phyloP scores from a whole-genome alignment of 306 rosid species.

The Castanopsis chinensis region DNA sequence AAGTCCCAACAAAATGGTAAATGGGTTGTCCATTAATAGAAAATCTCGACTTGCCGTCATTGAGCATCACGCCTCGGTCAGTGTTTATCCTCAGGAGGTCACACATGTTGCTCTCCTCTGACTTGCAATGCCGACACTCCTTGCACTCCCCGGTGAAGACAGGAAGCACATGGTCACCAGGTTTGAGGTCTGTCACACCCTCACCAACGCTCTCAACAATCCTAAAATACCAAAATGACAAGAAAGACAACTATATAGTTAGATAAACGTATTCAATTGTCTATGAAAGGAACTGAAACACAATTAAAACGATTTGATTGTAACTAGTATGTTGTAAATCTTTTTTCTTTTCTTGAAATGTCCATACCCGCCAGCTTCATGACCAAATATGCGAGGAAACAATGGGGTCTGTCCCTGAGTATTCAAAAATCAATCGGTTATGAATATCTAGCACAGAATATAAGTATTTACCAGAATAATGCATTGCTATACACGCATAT shows the following conservation, averaged over 20 bases:
- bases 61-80: conserved; percentile 72
- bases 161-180: conserved; percentile 86
- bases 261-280: too few species aligned
- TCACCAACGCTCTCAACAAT: conserved; percentile 79
- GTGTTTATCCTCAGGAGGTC: conserved; percentile 86
- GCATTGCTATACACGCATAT: neutral
- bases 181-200: conserved; percentile 76
- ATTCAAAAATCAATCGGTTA: too few species aligned
- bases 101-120: conserved; percentile 94
- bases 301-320: too few species aligned
- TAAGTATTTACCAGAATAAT: too few species aligned
- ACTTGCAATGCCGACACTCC: conserved; percentile 73
- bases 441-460: too few species aligned
- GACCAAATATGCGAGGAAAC: conserved; percentile 92
- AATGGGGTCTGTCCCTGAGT: conserved; percentile 76
- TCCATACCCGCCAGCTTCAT: conserved; percentile 87
- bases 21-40: conserved; percentile 67
- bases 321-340: too few species aligned
- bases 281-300: neutral
- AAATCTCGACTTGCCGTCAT: conserved; percentile 60
- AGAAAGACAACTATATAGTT: too few species aligned
- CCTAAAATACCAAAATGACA: conserved; percentile 24
- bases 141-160: conserved; percentile 92
- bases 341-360: too few species aligned
- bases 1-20: conserved; percentile 80